Evolutionary conservation across 2,329 filamentous ascomycete species (phyloP), one percentile per base, ranked within the genome.

Genomic region (Onygenales sp.): DNA sequence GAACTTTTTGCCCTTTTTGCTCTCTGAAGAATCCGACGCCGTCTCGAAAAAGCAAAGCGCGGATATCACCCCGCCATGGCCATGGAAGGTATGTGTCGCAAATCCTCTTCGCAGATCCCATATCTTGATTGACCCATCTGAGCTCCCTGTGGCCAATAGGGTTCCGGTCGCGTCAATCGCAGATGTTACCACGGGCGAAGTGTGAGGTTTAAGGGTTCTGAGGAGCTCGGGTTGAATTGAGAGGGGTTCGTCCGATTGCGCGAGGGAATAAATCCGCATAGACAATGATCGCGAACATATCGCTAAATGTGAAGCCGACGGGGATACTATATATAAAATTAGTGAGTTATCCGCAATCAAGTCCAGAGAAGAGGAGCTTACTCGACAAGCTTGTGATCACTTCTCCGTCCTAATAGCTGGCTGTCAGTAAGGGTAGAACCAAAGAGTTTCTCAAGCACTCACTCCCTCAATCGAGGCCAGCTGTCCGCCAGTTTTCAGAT

Each of bases 31-130:
- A 70, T 65, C 63, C 9, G 73, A 66, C 27, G 84, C 77, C 13
- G 88, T 76, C 64, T 95, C 86, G 67, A 97, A 98, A 70, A 98
- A 97, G 62, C 86, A 85, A 14, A 98, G 76, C 0, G 93, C 89
- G 10, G 93, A 95, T 4, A 98, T 82, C 21, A 98, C 80, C 8
- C 93, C 91, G 55, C 90, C 90, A 53, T 95, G 92, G 1, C 91
- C 91, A 61, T 92, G 87, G 70, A 98, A 95, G 0, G 89, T 95
- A 70, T 98, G 93, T 32, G 94, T 98, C 34, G 90, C 84, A 69
- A 87, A 97, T 21, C 93, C 93, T 44, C 85, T 88, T 49, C 79
- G 77, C 55, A 98, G 89, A 70, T 98, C 93, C 92, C 92, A 98
- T 51, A 98, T 85, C 70, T 98, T 98, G 62, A 97, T 88, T 0